Evolutionary conservation across 768 basidiomycete genomes (phyloP), one percentile per base, ranked within the genome.

Genomic region (Podaxis carcinomalis): DNA sequence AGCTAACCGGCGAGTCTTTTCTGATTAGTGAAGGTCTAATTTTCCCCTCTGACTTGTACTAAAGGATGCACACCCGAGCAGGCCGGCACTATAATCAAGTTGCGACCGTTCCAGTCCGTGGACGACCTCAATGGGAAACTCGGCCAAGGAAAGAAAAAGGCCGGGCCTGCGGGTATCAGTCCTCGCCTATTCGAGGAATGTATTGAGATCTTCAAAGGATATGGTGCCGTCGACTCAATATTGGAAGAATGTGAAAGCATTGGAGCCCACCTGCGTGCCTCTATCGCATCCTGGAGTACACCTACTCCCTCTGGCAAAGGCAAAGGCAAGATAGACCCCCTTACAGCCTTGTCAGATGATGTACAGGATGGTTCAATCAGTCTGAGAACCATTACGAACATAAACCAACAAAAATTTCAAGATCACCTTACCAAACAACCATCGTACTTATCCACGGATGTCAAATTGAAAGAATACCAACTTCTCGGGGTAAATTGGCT

Each of bases 401-500:
- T 78, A 9, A 75, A 75, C 44, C 73, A 75, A 50, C 73, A 73
- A 51, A 78, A 74, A 52, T 69, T 81, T 35, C 78, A 80, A 57
- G 87, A 87, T 64, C 97, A 90, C 71, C 79, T 98, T 64, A 77
- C 83, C 49, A 73, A 75, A 39, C 95, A 97, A 67, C 97, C 97
- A 7, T 74, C 80, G 11, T 72, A 83, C 32, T 74, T 97, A 7
- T 78, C 83, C 44, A 75, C 85, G 32, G 83, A 81, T 50, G 86
- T 95, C 61, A 80, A 78, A 67, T 78, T 99, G 68, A 99, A 99
- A 78, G 95, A 96, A 66, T 99, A 99, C 72, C 96, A 99, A 73
- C 78, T 98, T 61, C 80, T 98, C 60, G 97, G 97, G n/a, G 82
- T 99, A 57, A 99, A 98, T 72, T 99, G 97, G 97, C 78, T 99